Percentiles rank a stretch among this genome's conserved stretches.
These are phyloP conservation scores for Diacronema lutheri DNA, from an alignment of 78 protist species.

Conservation along the genomic window DNA sequence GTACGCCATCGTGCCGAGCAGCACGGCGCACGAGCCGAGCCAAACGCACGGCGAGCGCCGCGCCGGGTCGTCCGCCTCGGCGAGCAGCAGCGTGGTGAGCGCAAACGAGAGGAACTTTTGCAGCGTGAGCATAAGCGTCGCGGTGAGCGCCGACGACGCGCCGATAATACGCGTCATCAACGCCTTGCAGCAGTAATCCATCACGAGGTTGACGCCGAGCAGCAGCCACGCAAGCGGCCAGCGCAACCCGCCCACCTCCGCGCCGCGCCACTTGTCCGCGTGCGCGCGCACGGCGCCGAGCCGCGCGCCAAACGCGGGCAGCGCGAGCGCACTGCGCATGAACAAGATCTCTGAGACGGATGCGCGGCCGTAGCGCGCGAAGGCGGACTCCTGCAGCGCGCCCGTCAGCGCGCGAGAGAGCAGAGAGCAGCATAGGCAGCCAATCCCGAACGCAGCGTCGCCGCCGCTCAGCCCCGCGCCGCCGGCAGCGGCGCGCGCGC, in stretches of 20 bases:
- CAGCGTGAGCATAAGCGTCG: not conserved
- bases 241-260: not conserved
- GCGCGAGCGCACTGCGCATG: not conserved
- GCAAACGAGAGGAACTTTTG: not conserved
- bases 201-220: not conserved
- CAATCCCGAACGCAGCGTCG: not conserved
- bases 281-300: not conserved
- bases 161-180: not conserved
- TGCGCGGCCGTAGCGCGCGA: not conserved
- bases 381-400: not conserved
- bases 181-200: not conserved
- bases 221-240: not conserved
- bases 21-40: too few species aligned
- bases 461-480: too few species aligned
- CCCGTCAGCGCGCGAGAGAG: not conserved
- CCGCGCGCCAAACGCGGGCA: not conserved
- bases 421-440: not conserved
- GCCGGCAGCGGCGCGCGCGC: too few species aligned
- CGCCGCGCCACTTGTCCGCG: not conserved
- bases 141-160: not conserved
- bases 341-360: not conserved
- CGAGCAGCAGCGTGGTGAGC: not conserved
- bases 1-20: too few species aligned
- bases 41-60: too few species aligned
- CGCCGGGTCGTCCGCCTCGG: not conserved